Conservation (phyloP, 306 rosid genomes). For the Rosa multiflora region DNA sequence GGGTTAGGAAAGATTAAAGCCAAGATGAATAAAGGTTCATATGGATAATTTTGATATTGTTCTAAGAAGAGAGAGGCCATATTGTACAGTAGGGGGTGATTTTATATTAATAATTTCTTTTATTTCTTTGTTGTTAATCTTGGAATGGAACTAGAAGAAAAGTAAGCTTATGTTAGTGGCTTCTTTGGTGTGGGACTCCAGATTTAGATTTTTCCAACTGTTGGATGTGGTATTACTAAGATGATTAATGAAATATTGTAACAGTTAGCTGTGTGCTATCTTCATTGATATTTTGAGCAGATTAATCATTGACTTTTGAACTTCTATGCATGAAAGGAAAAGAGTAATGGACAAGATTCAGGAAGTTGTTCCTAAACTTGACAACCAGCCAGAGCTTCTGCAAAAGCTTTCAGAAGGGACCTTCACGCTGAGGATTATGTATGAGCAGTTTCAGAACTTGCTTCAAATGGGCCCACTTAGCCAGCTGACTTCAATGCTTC, state of each 20-base stretch:
- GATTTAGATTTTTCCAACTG: not conserved
- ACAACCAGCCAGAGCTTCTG: constrained; percentile 85
- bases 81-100: not conserved
- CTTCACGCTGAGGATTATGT: constrained; percentile 84
- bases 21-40: constrained; percentile 12
- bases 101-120: not conserved
- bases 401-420: constrained; percentile 84
- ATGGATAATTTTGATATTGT: not conserved
- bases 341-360: constrained; percentile 38
- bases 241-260: not conserved
- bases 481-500: constrained; percentile 80
- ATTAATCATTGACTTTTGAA: too few relatives aligned
- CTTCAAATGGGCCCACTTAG: constrained; percentile 81
- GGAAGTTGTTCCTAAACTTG: constrained; percentile 85
- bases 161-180: not conserved
- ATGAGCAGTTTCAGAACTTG: constrained; percentile 73
- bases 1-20: not conserved
- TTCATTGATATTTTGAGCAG: not conserved
- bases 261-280: not conserved
- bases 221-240: not conserved
- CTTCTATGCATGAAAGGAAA: too few relatives aligned
- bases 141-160: not conserved
- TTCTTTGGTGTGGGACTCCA: not conserved
- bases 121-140: not conserved
- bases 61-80: not conserved